Evolutionary conservation across 768 basidiomycete genomes (phyloP), one percentile per base, ranked within the genome.

Genomic region (Kwoniella sp.): DNA sequence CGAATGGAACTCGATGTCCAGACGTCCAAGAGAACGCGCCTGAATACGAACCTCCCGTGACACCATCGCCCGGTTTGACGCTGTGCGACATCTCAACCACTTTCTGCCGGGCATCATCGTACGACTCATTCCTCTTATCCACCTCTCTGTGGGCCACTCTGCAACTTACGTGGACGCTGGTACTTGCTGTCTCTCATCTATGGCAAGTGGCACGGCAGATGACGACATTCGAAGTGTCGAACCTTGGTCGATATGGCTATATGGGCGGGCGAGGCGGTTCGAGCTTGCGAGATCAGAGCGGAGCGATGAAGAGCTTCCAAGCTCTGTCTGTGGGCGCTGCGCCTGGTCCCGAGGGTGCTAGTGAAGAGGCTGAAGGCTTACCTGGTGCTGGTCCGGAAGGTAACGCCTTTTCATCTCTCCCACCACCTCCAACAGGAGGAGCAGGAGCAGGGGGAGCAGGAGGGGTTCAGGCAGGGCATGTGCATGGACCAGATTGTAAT

Each of bases 171-270:
- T 98, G 95, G 96, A 98, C 96, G 0, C 81, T 86, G 55, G 85
- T 98, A 61, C 88, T 98, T 30, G 88, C 96, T 53, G 86, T 85
- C 51, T 87, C 88, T 3, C 95, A 99, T 73, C 83, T 88, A 55
- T 95, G 91, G 91, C 96, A 99, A 81, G 87, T 97, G 59, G 86
- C 89, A 1, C 86, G 89, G 26, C 94, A 98, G 75, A 92, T 98
- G 86, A 99, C 95, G 1, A 97, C 95, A 0, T 85, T 94, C 60
- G 95, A 99, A 77, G 92, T 98, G 2, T 89, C 89, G 65, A 99
- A 99, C 76, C 87, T 98, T 1, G 93, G 95, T 2, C 86, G 95
- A 52, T 97, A 89, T 75, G 95, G 96, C 13, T 97, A 89, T 83
- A 95, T 99, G 92, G 95, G 96, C 38, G 94, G 94, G 0, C 87